Conservation (phyloP, 768 basidiomycete genomes). For the Chalciporus piperatus region DNA sequence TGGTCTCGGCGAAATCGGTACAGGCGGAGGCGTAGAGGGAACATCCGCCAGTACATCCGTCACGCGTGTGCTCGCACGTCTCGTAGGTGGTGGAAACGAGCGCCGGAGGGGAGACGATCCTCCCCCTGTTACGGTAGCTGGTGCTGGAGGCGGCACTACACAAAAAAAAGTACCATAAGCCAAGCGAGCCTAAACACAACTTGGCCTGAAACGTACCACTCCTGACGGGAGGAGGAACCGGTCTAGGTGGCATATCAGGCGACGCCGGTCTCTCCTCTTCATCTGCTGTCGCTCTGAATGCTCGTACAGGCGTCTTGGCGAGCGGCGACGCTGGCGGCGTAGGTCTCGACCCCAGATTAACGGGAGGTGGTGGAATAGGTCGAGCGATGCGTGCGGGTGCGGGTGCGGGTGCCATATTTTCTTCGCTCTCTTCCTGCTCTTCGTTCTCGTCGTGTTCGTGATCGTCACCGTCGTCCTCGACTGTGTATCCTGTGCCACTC, state of each 20-base stretch:
- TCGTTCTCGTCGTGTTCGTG: slow-evolving; percentile 12
- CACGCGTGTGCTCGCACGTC: slow-evolving; percentile 22
- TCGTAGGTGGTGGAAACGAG: slow-evolving; percentile 21
- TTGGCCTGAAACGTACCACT: slow-evolving; percentile 19
- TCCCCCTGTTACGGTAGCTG: slow-evolving; percentile 16
- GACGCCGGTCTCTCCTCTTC: slow-evolving; percentile 27
- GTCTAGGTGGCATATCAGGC: slow-evolving; percentile 30
- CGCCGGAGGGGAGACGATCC: slow-evolving; percentile 15
- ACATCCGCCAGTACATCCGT: slow-evolving; percentile 6
- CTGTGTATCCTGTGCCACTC: background rate
- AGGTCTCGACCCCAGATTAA: slow-evolving; percentile 24
- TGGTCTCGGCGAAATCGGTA: slow-evolving; percentile 17
- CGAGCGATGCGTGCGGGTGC: slow-evolving; percentile 32
- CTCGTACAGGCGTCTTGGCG: slow-evolving; percentile 7
- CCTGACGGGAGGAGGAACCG: slow-evolving; percentile 29
- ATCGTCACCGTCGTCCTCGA: slow-evolving; percentile 12
- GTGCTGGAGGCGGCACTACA: background rate
- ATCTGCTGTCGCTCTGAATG: slow-evolving; percentile 9
- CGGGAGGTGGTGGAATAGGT: slow-evolving; percentile 33
- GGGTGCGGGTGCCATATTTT: slow-evolving; percentile 31
- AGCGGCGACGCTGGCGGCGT: slow-evolving; percentile 15
- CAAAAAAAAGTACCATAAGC: slow-evolving; percentile 1
- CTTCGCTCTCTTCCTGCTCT: slow-evolving; percentile 26
- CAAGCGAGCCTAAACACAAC: background rate
- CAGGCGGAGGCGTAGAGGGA: slow-evolving; percentile 20